Evolutionary conservation across 1,139 yeast genomes (phyloP), one percentile per base, ranked within the genome.

Genomic region (Candida sanyaensis): DNA sequence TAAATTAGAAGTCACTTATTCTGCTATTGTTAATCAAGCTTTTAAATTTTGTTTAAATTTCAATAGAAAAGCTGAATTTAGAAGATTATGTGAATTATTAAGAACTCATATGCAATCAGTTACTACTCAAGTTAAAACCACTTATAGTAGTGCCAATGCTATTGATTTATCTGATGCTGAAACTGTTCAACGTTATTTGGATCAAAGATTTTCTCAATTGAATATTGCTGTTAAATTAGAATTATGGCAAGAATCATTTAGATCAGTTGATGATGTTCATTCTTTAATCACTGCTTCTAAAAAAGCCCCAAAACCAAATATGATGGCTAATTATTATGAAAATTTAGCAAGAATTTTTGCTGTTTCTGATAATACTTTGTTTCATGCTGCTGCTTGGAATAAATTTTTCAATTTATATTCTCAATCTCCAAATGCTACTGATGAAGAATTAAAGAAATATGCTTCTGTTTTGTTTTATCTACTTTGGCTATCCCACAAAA

Each of bases 191-290:
- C 86, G 97, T 71, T 91, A 88, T 65, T 78, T 92, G 65, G 98
- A 92, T 58, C 90, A 91, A 59, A 88, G 99, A 68, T 93, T 93
- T 72, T 83, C 86, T 53, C 97, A 93, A 75, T 84, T 93, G 64
- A 88, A 86, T 65, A 88, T 86, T 52, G 88, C 98, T 46, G 98
- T 92, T 58, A 88, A 89, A 67, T 81, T 93, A 61, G 98, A 92
- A 73, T 81, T 95, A 65, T 93, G 98, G 98, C 98, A 93, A 69
- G 99, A 95, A 73, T 92, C 97, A 26, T 95, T 89, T 81, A 83
- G 97, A 68, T 87, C 97, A 21, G 96, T 92, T 56, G 99, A 93
- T 71, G 99, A 93, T 66, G 96, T 93, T 51, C 97, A 90, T 72
- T 86, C 93, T 49, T 80, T 95, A 69, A 81, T 91, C 72, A 84